Percentiles rank a stretch among this genome's conserved stretches.
These are phyloP conservation scores for Telopea speciosissima DNA, from an alignment of 177 flowering plant species.

Conservation along the genomic window DNA sequence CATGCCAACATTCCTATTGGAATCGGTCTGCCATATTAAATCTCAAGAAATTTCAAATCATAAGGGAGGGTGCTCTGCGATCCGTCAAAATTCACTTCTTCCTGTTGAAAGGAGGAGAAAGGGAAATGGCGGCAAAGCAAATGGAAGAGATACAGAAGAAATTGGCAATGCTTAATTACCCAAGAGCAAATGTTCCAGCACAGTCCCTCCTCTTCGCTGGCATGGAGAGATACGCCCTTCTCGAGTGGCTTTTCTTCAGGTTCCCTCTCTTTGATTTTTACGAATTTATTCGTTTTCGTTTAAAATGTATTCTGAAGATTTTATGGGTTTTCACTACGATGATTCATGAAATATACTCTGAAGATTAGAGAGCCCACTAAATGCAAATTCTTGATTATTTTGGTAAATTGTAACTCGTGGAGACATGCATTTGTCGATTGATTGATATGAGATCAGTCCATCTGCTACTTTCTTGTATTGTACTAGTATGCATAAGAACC, in stretches of 20 bases:
- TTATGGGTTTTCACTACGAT: too few species aligned
- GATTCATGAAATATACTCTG: too few species aligned
- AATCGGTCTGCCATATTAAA: too few species aligned
- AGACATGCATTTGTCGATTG: background rate
- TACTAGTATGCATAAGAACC: too few species aligned
- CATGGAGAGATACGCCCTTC: conserved; percentile 94
- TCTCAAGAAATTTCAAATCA: too few species aligned
- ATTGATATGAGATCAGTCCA: background rate
- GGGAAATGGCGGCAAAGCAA: conserved; percentile 75
- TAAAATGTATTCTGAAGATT: too few species aligned
- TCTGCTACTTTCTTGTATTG: too few species aligned
- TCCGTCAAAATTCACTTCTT: background rate
- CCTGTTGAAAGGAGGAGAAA: background rate
- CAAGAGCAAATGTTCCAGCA: conserved; percentile 85
- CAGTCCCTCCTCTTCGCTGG: conserved; percentile 97
- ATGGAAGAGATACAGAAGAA: conserved; percentile 96
- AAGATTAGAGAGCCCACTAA: too few species aligned
- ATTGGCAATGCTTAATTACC: conserved; percentile 57
- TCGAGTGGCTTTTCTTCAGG: conserved; percentile 98
- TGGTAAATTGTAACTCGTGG: background rate
- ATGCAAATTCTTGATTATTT: background rate
- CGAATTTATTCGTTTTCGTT: too few species aligned
- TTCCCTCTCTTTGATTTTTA: conserved; percentile 7
- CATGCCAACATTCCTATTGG: too few species aligned
- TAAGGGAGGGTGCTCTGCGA: background rate